A percentile compares a stretch with the other conserved stretches of the same genome.
Evolutionary conservation across 805 yeast genomes (phyloP).

Genomic region (Myxozyma melibiosi): DNA sequence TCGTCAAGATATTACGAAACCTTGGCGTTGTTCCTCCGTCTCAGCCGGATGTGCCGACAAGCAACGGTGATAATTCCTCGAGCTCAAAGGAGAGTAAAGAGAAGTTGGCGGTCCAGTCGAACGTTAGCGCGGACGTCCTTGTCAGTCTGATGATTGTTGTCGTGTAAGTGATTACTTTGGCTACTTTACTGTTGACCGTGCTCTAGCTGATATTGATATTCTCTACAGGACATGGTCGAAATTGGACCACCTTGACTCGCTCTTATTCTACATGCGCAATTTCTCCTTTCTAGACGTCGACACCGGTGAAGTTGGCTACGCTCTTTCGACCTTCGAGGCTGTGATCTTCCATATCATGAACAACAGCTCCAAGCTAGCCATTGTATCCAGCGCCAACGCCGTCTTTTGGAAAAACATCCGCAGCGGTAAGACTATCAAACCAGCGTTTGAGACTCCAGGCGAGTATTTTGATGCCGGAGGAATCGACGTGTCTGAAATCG

Average conservation of each 20-base stretch:
- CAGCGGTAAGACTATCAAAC: constrained; percentile 14
- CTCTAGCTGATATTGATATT: neutral
- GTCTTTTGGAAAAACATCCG: constrained; percentile 58
- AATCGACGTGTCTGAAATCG: constrained; percentile 29
- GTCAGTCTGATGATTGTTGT: constrained; percentile 62
- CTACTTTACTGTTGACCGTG: neutral
- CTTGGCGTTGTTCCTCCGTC: constrained; percentile 33
- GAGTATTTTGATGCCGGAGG: constrained; percentile 26
- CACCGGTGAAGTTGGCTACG: constrained; percentile 70
- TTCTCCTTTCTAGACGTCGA: constrained; percentile 56
- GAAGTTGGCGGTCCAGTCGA: constrained; percentile 18
- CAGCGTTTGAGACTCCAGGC: constrained; percentile 26
- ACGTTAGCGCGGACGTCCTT: constrained; percentile 33
- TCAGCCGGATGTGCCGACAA: constrained; percentile 26
- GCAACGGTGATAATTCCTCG: constrained; percentile 19
- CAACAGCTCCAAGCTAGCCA: constrained; percentile 46
- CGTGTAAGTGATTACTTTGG: constrained; percentile 47
- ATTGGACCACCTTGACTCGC: constrained; percentile 60
- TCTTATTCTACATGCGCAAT: constrained; percentile 63
- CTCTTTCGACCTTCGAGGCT: constrained; percentile 81
- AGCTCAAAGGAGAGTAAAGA: constrained; percentile 31
- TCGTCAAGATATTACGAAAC: constrained; percentile 42
- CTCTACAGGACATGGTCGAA: constrained; percentile 47
- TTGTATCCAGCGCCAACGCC: constrained; percentile 52
- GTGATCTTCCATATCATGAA: constrained; percentile 66